Percentiles rank a stretch among this genome's conserved stretches.
These are phyloP conservation scores for Tetrahymena elliotti DNA, from an alignment of 73 alveolate species.

Conservation along the genomic window DNA sequence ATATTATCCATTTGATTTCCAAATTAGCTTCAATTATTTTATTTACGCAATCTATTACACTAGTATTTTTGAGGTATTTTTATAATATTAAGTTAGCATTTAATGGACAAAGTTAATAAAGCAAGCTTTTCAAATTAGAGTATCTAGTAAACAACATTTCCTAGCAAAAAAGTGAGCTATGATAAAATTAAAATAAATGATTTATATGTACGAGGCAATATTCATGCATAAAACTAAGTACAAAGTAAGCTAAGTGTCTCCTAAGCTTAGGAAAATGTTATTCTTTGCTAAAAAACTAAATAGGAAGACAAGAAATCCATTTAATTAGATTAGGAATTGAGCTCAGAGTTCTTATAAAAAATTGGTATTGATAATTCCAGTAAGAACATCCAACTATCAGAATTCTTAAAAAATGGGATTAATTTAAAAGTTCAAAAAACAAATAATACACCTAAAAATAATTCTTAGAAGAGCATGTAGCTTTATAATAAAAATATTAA, in stretches of 20 bases:
- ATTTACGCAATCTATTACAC: neutral
- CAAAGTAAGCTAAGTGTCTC: neutral
- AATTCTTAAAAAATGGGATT: neutral
- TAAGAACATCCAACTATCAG: neutral
- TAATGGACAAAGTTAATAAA: neutral
- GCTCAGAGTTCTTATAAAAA: neutral
- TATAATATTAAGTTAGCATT: neutral
- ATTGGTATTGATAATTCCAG: neutral
- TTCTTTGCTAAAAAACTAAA: neutral
- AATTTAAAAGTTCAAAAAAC: neutral
- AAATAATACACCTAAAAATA: neutral
- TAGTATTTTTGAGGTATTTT: neutral
- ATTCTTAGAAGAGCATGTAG: neutral
- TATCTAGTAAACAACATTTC: neutral
- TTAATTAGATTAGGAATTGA: neutral
- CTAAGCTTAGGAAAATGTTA: neutral
- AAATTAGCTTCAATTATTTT: neutral
- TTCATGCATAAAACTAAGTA: neutral
- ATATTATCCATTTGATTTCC: neutral
- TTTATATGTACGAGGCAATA: neutral
- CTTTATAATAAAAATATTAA: neutral
- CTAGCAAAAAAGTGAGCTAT: neutral
- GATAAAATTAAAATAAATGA: neutral
- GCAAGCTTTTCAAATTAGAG: neutral
- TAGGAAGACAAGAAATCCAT: neutral